Base-by-base conservation (phyloP, 805 yeast species). In the Ogataea salicorniae region DNA sequence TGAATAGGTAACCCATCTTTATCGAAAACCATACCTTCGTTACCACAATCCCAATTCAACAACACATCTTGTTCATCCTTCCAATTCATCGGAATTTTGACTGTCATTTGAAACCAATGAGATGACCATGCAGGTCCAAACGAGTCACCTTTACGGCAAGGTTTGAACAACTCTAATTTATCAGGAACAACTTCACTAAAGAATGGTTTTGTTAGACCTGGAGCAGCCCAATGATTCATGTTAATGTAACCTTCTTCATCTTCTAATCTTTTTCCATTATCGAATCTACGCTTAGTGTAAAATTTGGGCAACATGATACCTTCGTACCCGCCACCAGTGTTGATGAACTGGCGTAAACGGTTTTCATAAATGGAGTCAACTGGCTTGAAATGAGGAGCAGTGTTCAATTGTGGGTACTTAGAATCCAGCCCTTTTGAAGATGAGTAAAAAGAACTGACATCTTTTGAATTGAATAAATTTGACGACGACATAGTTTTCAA, bases 61-160 rank as follows among this genome's bases (percentile, higher is more conserved):
- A 84, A 69, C 37, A 88, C 75, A 48, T 72, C 74, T 36, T 78
- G 80, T 15, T 74, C 72, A 20, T 71, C 62, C 9, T 68, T 55
- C 87, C 87, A 83, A 3, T 72, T 63, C 15, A 70, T 55, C 0
- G 96, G 96, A 5, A 92, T 70, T n/a, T 71, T 69, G 48, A 87
- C 67, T 14, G 74, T 67, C 18, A 92, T 69, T 55, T 80, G 77
- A 67, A 94, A 89, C 99, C 99, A 92, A 54, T 89, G 95, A 1
- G 98, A 86, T 49, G 92, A 84, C 99, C 99, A 92, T 14, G 95
- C 85, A 3, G 99, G 99, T 0, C 98, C 97, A 63, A 87, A 89
- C 8, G 73, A 68, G 55, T 87, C 83, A 20, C 94, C 95, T 54
- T 81, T 81, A 14, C 67, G 63, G n/a, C 87, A 84, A 22, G 72